Base-by-base conservation (phyloP, 768 basidiomycete species). In the Filobasidium wieringae region DNA sequence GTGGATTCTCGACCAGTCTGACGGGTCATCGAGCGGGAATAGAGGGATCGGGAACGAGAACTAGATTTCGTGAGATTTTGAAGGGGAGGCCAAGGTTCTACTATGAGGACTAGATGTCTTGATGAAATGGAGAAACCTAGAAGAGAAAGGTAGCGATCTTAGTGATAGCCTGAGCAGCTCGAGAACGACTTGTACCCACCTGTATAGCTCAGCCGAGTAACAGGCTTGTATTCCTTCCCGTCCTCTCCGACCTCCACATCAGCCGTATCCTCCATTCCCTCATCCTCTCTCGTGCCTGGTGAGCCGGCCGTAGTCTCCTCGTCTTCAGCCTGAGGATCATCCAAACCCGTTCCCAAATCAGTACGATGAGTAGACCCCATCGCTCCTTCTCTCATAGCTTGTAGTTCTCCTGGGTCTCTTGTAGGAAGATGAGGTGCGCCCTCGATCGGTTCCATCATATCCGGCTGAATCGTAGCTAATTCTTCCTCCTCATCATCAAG, bases 71-170 rank as follows among this genome's bases (percentile, higher is more conserved):
- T 32, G 0, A 60, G 57, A 11, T 66, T 51, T 1, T 65, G 59
- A 1, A 72, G 54, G 4, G 72, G 64, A n/a, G 72, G 72, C 43
- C 66, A 73, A 26, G 72, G 72, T 41, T 73, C 72, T 43, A 73
- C 60, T 41, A 73, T 71, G 7, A 72, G 60, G 22, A 73, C 72
- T 1, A 73, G 66, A 55, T 73, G 72, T 11, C 70, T 53, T 8
- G 72, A 70, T 5, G 68, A 68, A 17, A 71, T 73, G 14, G 69
- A 67, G 62, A 73, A 73, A 17, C 72, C 72, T 71, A 22, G 27
- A 34, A 19, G 27, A 8, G 26, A 47, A 15, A 15, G 4, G 32
- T 26, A 4, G 7, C 55, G 31, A 36, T 53, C 5, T 49, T 30
- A 26, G 22, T 31, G 51, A 22, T 14, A 29, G 40, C 14, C 29